Evolutionary conservation across 2,329 filamentous ascomycete genomes (phyloP), one percentile per base, ranked within the genome.

Genomic region (Exserohilum turcica): DNA sequence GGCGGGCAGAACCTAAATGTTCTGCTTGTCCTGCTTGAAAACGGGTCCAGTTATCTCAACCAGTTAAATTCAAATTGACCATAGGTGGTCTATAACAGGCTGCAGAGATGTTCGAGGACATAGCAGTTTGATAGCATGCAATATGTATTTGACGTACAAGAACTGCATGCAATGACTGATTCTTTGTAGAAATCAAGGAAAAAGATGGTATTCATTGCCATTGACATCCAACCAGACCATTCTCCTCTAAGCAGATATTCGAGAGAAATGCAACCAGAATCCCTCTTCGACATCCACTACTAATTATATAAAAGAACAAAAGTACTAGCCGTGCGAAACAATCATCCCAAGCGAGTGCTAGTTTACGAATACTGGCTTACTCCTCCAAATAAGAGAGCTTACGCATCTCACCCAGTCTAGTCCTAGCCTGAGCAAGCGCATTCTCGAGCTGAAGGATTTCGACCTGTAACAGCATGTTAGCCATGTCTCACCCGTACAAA

Each of bases 401-500:
- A 73, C 94, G 86, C 94, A 99, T 97, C 82, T 99, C 94, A 59
- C 94, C 93, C 60, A 99, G 79, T 48, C 92, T 83, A 70, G 89
- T 86, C 64, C 93, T 83, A 36, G 94, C 94, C 28, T 89, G 81
- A 7, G 87, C 82, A 33, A 99, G 83, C 24, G 85, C 79, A 70
- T 97, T 99, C 78, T 97, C 92, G 61, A 99, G 83, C 76, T 97
- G 92, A 49, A 97, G 81, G 64, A 99, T 99, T 77, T 99, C 92
- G 72, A 99, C 94, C 92, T 96, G 70, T 10, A 24, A 1, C 3
- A 18, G 12, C 4, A 2, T 5, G 36, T 73, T 64, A 69, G 59
- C 37, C 53, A 31, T 6, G 8, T 10, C 15, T 33, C 6, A 32
- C 37, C 3, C 43, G 5, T 29, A 13, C 19, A 7, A 24, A 31